Base-by-base conservation (phyloP, 1,284 basidiomycete species). In the Anthracocystis walkeri region DNA sequence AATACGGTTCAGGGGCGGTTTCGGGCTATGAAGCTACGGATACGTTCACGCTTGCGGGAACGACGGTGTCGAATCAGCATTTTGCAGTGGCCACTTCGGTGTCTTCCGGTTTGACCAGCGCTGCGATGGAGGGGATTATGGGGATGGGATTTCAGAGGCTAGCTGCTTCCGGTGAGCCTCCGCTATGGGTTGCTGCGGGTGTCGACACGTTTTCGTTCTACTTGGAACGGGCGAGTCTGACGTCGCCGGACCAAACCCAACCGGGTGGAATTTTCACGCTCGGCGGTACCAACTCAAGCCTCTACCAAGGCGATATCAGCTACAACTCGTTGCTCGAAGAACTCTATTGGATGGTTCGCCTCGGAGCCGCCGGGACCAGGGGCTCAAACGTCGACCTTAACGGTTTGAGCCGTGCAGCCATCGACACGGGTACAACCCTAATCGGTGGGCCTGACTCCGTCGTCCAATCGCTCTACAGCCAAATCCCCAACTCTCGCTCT, bases 361-460 rank as follows among this genome's bases (percentile, higher is more conserved):
- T 84, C 14, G 73, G 58, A 4, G 82, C 73, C 7, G 38, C 75
- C 40, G 59, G 69, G 8, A 61, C 79, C 0, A n/a, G 27, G 0
- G 65, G 60, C 3, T 29, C 60, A 14, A 25, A 51, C 21, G 62
- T 77, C 21, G 49, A 57, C 40, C 59, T 84, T 2, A 21, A 59
- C 18, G n/a, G 50, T 2, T 23, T 67, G 7, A 63, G 46, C 12
- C 77, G 68, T 0, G 75, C 82, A 5, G 77, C 80, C n/a, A 80
- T 84, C 48, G 82, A 84, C 60, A 79, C 82, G 11, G 82, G 82
- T 46, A 83, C 82, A 18, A 78, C 80, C 16, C 58, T 83, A n/a
- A 76, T 84, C 25, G 82, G 80, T 12, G 81, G 79, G 4, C 82
- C 82, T 5, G 62, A 71, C 52, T 58, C 58, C 20, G 68, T 77